These are phyloP conservation scores for Yamadazyma endophytica DNA, from an alignment of 805 yeast species.

Conservation along the genomic window DNA sequence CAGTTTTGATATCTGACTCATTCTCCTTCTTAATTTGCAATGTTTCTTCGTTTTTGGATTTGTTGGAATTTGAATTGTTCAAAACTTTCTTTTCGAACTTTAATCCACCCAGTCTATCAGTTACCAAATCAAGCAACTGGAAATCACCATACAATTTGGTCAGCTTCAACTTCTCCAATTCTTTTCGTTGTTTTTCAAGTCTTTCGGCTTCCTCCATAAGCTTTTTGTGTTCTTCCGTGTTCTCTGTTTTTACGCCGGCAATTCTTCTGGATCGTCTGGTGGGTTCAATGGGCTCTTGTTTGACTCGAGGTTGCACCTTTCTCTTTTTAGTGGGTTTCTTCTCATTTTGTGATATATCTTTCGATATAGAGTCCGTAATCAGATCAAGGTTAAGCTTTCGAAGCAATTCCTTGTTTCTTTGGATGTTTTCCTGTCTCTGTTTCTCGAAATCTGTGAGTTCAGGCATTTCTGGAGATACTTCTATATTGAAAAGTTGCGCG, in stretches of 20 bases:
- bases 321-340: constrained; percentile 18
- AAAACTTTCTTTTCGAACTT: constrained; percentile 27
- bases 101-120: constrained; percentile 36
- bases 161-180: constrained; percentile 47
- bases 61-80: no score
- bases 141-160: constrained; percentile 65
- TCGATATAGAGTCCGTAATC: constrained; percentile 49
- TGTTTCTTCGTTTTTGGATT: constrained; percentile 6
- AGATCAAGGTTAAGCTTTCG: constrained; percentile 65
- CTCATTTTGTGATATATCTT: constrained; percentile 32
- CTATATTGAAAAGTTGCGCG: not conserved
- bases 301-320: constrained; percentile 19
- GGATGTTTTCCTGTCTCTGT: constrained; percentile 73
- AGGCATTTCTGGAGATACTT: constrained; percentile 11
- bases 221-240: constrained; percentile 36
- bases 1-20: constrained; percentile 4
- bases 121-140: constrained; percentile 54
- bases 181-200: constrained; percentile 27
- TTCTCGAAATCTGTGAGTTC: constrained; percentile 62
- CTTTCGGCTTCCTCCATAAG: constrained; percentile 34
- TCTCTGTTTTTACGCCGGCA: constrained; percentile 65
- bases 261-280: constrained; percentile 74
- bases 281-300: constrained; percentile 39
- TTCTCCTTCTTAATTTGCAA: no score
- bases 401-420: constrained; percentile 73